Base-by-base conservation (phyloP, 208 protist genomes). In the Trichomonas vaginalis region DNA sequence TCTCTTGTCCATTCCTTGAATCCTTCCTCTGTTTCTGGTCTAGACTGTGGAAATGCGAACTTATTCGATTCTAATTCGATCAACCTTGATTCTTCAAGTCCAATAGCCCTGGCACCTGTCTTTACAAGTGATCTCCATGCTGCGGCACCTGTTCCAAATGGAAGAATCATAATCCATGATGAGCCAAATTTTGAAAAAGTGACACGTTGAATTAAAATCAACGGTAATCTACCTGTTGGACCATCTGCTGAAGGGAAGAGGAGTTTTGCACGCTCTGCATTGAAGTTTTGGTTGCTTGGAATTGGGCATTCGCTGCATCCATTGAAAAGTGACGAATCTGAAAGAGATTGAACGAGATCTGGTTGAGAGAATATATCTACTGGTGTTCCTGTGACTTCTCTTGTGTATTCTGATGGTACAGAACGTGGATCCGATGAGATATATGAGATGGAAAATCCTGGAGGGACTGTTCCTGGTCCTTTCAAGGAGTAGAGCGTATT, bases 1-100 rank as follows among this genome's bases (percentile, higher is more conserved):
- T 92, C 86, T 35, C 92, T 32, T 90, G 70, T 96, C 40, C 46
- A 35, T 21, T 56, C 23, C 17, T 82, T 1, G 6, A 79, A 35
- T 40, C 95, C 61, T 56, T 56, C 62, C 0, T 62, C 1, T 51
- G 95, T 96, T 27, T 96, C 95, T 48, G 95, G 95, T 80, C 56
- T 48, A 23, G 42, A 61, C 10, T 92, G 27, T 49, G 95, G 95
- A 51, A 96, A 96, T 49, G 40, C 42, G 27, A 86, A 92, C n/a
- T 37, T 79, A 9, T 70, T 6, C 27, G 83, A 37, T 51, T 96
- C 95, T 0, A 96, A 45, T 23, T 87, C 56, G 27, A 96, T 96
- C 27, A 82, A 82, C 46, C n/a, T 15, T 0, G 83, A 39, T 48
- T 51, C 70, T 47, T 96, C 95, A 39, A 96, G 48, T 32, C 95